Evolutionary conservation across 331 rosid species (phyloP), one percentile per base, ranked within the genome.

Genomic region (Pyracantha coccinea): DNA sequence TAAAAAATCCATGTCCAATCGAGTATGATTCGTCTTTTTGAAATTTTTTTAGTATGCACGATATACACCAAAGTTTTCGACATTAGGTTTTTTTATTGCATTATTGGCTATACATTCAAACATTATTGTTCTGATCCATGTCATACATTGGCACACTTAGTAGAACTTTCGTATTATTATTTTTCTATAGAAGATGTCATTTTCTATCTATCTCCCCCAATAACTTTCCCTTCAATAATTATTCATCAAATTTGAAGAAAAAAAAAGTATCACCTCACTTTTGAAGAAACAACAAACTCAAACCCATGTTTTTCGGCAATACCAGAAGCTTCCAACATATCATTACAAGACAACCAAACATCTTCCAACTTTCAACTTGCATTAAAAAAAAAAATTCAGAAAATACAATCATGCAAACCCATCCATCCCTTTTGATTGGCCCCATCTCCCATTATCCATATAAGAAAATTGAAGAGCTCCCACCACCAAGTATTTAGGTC

Each of bases 361-460:
- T 85, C 81, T 66, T 82, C 76, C 73, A 88, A 38, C 10, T 70
- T 80, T 76, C 98, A 84, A 82, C 77, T 89, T 81, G 87, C 83
- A 79, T 71, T 38, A 38, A 64, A 82, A 59, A 47, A 50, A 47
- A 0, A 45, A 35, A 47, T 81, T 89, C 87, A 82, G 62, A 79
- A 75, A 54, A 81, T 81, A 79, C 88, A 87, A 52, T 87, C 68
- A 85, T 82, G 69, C 84, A 81, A n/a, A 61, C 64, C 73, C 80
- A 76, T 78, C 77, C 65, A 24, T 29, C 72, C 76, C 83, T 76
- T 87, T 87, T 72, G 20, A 58, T 55, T 72, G 85, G 82, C 50
- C 96, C 92, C 87, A 75, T 64, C 45, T 69, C 83, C 96, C 96
- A 89, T 81, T 86, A 25, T 80, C 87, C 76, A 66, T 28, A 67